Percentiles rank a stretch among this genome's conserved stretches.
These are phyloP conservation scores for Colletotrichum sp. DNA, from an alignment of 2,329 filamentous ascomycete species.

Conservation along the genomic window DNA sequence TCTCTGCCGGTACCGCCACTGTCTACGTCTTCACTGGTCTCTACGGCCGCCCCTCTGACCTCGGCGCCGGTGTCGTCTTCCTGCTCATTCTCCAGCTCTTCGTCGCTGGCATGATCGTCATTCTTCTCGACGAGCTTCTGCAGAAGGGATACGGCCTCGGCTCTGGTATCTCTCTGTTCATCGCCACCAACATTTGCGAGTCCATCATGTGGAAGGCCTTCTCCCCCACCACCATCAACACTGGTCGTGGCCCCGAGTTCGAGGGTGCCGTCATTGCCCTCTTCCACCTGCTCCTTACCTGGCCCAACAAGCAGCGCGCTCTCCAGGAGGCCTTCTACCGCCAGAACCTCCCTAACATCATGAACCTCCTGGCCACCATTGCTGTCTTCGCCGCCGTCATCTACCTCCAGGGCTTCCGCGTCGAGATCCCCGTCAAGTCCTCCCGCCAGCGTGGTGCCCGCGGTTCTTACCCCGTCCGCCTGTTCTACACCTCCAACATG, in stretches of 20 bases:
- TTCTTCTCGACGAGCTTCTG: constrained; percentile 97
- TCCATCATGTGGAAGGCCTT: constrained; percentile 99
- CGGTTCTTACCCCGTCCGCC: constrained; percentile 95
- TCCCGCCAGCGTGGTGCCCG: constrained; percentile 98
- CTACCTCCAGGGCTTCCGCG: constrained; percentile 98
- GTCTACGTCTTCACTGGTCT: constrained; percentile 98
- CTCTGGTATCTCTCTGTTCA: constrained; percentile 98
- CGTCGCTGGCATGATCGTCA: constrained; percentile 96
- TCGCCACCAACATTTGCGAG: constrained; percentile 99
- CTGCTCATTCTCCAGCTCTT: constrained; percentile 98
- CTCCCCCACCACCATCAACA: constrained; percentile 99
- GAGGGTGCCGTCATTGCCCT: constrained; percentile 98
- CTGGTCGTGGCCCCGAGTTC: constrained; percentile 97
- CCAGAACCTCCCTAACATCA: constrained; percentile 99
- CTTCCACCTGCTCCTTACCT: constrained; percentile 97
- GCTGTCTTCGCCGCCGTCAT: constrained; percentile 96
- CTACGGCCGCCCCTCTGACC: constrained; percentile 94
- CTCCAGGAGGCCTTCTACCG: constrained; percentile 99
- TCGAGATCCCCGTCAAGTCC: constrained; percentile 99
- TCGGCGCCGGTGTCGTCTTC: constrained; percentile 97
- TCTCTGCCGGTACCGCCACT: constrained; percentile 96
- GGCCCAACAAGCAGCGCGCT: constrained; percentile 99
- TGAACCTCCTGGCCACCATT: constrained; percentile 95
- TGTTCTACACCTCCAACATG: constrained; percentile 99
- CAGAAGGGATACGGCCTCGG: constrained; percentile 99